Base-by-base conservation (phyloP, 148 eudicot genomes). In the Fagopyrum tataricum region DNA sequence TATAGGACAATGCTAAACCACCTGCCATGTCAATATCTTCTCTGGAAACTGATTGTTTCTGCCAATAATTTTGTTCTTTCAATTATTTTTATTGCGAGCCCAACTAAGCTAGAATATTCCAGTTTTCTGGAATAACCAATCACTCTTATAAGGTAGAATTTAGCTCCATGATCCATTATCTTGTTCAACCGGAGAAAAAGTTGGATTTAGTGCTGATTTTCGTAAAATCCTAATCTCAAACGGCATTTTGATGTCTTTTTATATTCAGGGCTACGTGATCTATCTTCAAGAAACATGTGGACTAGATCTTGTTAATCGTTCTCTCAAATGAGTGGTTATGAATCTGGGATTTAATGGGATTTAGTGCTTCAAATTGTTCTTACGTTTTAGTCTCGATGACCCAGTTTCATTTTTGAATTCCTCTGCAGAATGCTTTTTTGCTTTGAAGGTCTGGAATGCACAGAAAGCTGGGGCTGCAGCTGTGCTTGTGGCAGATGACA, bases 381-480 rank as follows among this genome's bases (percentile, higher is more conserved):
- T 64, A 64, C 39, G 6, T 31, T 31, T 37, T 37, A 43, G 69
- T 26, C 44, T 39, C 15, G 20, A 13, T 61, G 5, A 31, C 17
- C 67, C 41, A 62, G 39, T 14, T 64, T 64, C 44, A 4, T 37
- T 15, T 14, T 64, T 64, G 69, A 20, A 64, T 64, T 37, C 66
- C 73, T 20, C 59, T 77, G 59, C 90, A 91, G 94, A 91, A 78
- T 91, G 94, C 74, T 89, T 93, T 78, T 90, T 93, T 47, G 92
- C 93, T 43, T 78, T 90, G 79, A 93, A 93, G 85, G 94, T 89
- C 42, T 93, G 92, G 94, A 90, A 93, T 81, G 96, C 93, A 70
- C 98, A 90, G 74, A 87, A 89, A 74, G 96, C 96, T 77, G 98
- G 98, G 67, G 98, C 98, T 41, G 85, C 96, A 64, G 96, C 98